Conservation (phyloP, 2,329 filamentous ascomycete species). For the Gnomoniopsis sp. region DNA sequence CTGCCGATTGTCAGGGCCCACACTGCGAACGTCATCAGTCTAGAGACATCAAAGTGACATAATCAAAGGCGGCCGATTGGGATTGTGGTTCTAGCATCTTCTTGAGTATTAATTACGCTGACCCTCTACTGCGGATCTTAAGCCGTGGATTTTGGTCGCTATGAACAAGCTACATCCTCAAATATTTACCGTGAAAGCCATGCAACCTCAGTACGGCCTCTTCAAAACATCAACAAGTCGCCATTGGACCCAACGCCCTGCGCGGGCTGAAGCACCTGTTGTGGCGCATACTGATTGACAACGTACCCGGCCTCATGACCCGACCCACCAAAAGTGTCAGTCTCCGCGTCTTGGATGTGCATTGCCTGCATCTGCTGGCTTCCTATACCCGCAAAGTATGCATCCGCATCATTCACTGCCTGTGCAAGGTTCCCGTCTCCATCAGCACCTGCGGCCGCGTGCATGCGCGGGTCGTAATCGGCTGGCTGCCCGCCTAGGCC, state of each 20-base stretch:
- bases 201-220: background rate
- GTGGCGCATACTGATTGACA: slow-evolving; percentile 77
- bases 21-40: no score
- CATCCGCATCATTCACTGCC: slow-evolving; percentile 80
- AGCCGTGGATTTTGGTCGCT: background rate
- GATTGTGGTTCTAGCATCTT: no score
- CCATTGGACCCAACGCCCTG: slow-evolving; percentile 63
- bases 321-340: slow-evolving; percentile 57
- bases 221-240: slow-evolving; percentile 64
- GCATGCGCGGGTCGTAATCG: slow-evolving; percentile 44
- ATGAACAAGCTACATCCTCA: background rate
- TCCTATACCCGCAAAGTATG: slow-evolving; percentile 81
- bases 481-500: slow-evolving; percentile 51
- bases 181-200: background rate
- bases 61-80: no score
- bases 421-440: slow-evolving; percentile 52
- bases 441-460: slow-evolving; percentile 21
- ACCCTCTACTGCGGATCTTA: background rate
- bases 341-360: slow-evolving; percentile 57
- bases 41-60: no score
- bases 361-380: slow-evolving; percentile 70
- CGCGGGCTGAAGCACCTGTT: slow-evolving; percentile 70
- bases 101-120: background rate
- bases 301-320: slow-evolving; percentile 59
- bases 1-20: no score